Evolutionary conservation across 306 rosid genomes (phyloP).

Genomic region (Cucumis hystrix): DNA sequence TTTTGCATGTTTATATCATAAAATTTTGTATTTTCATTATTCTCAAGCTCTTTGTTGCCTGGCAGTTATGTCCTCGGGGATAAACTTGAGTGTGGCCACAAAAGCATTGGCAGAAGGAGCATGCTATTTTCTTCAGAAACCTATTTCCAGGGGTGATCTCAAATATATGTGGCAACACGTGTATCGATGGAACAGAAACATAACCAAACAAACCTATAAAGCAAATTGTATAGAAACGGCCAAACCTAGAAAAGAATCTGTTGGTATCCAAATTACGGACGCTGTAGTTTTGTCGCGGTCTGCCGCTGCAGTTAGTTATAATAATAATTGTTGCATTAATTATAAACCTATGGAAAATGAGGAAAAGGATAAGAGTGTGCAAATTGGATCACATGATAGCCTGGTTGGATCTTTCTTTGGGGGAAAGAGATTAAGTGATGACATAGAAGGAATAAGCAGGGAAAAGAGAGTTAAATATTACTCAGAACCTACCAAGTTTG

Average conservation of each 20-base stretch:
- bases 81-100: not conserved
- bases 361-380: not conserved
- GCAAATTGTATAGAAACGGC: not conserved
- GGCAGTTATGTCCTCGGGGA: slow-evolving; percentile 21
- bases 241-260: not conserved
- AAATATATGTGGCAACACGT: slow-evolving; percentile 30
- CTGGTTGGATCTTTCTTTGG: not conserved
- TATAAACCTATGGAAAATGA: not conserved
- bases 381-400: not conserved
- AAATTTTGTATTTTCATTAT: not conserved
- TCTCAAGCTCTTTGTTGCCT: not conserved
- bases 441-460: not conserved
- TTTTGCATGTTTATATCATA: not conserved
- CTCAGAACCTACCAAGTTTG: not conserved
- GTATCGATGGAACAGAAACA: slow-evolving; percentile 1
- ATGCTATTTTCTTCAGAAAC: slow-evolving; percentile 32
- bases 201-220: not conserved
- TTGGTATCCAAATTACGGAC: not conserved
- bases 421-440: not conserved
- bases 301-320: not conserved
- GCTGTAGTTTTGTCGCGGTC: not conserved
- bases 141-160: slow-evolving; percentile 23
- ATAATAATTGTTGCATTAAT: not conserved
- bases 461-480: slow-evolving; percentile 6
- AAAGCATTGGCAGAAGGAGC: slow-evolving; percentile 20